Evolutionary conservation across 352 stramenopile genomes (phyloP), one percentile per base, ranked within the genome.

Genomic region (Phytophthora uliginosa): DNA sequence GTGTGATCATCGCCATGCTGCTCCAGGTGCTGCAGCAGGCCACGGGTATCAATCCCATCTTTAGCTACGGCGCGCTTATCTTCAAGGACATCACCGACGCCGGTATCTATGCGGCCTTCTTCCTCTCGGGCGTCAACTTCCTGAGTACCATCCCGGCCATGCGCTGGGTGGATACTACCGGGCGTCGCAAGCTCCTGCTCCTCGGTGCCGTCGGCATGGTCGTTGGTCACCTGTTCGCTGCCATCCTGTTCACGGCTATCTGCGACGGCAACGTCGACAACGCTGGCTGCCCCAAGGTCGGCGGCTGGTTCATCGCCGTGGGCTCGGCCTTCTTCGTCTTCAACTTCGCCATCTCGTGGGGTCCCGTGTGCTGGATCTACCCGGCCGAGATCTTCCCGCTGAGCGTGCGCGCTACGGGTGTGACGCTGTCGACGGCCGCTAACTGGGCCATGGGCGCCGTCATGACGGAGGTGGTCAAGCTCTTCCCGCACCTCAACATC

Each of bases 391-490:
- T 69, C 52, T 69, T 69, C 62, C 62, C 62, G 8, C 2, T 69
- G 52, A 69, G 62, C 40, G 59, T 86, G 13, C 78, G 81, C 9
- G 81, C 76, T 26, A 81, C 73, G 58, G 78, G 76, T 13, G 79
- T 88, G 58, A 81, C 78, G 45, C 68, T 83, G 10, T 82, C 77
- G n/a, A 84, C 77, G 9, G 76, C 79, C 34, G 63, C 77, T 20
- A 84, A 84, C 64, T 84, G 74, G 77, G 62, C 58, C 51, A 78
- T 76, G 62, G 62, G 62, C n/a, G 62, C 62, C n/a, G 62, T 69
- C 62, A 69, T 69, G 62, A 69, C 62, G 26, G 62, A 69, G 17
- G 61, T 68, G 15, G 61, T 68, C 17, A 68, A 68, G 61, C 61
- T 68, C 36, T 68, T 68, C 61, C 62, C 62, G 40, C 62, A 69